Percentiles rank a stretch among this genome's conserved stretches.
phyloP scores from a whole-genome alignment of 2,329 filamentous ascomycete genomes.

The Tolypocladium tropicale region DNA sequence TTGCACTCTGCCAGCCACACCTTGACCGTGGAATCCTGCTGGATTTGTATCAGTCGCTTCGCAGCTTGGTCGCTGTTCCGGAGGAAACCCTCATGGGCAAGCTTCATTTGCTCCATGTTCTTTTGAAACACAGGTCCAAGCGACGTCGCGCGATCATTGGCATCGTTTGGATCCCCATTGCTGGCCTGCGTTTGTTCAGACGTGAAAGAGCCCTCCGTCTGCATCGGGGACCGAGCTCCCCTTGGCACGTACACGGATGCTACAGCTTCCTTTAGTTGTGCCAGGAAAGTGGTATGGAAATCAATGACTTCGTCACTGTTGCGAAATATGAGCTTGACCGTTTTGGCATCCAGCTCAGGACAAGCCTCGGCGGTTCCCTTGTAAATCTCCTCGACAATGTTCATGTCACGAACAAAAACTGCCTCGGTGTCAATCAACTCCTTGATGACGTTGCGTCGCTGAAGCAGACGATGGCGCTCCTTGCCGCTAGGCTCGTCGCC shows the following conservation, averaged over 20 bases:
- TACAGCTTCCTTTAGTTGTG: slow-evolving; percentile 70
- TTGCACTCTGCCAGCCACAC: slow-evolving; percentile 94
- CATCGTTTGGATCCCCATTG: slow-evolving; percentile 34
- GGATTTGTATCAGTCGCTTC: slow-evolving; percentile 51
- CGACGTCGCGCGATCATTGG: slow-evolving; percentile 40
- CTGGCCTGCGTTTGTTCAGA: slow-evolving; percentile 29
- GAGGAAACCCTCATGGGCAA: slow-evolving; percentile 50
- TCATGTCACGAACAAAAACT: slow-evolving; percentile 89
- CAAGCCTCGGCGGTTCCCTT: slow-evolving; percentile 82
- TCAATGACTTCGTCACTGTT: slow-evolving; percentile 86
- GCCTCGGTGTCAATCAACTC: slow-evolving; percentile 91
- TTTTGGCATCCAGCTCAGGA: slow-evolving; percentile 68
- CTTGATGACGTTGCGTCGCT: slow-evolving; percentile 77
- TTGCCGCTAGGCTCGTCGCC: slow-evolving; percentile 35
- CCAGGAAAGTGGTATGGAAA: slow-evolving; percentile 73
- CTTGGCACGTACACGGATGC: slow-evolving; percentile 67
- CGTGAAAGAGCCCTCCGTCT: slow-evolving; percentile 28
- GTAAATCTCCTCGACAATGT: slow-evolving; percentile 95
- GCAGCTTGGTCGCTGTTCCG: slow-evolving; percentile 53
- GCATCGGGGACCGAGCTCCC: slow-evolving; percentile 30
- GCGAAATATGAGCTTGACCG: slow-evolving; percentile 82
- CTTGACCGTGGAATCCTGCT: slow-evolving; percentile 52
- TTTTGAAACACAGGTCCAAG: slow-evolving; percentile 43
- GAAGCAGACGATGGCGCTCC: slow-evolving; percentile 61
- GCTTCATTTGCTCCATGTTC: slow-evolving; percentile 51